Base-by-base conservation (phyloP, 768 basidiomycete species). In the Paxillus rubicundulus region DNA sequence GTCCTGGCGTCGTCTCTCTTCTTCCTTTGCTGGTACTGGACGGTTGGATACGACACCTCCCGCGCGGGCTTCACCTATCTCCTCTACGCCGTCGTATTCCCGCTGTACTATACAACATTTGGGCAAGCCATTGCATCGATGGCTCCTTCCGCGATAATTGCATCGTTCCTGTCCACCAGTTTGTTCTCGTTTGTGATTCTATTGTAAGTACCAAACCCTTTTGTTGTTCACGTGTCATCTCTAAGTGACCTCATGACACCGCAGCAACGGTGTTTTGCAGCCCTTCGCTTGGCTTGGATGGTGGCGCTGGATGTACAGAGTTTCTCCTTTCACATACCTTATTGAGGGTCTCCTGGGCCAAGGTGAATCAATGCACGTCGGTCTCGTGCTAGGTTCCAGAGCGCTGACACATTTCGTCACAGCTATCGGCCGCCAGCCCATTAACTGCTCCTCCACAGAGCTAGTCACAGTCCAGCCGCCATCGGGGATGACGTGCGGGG, bases 401-500 rank as follows among this genome's bases (percentile, higher is more conserved):
- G 27, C 14, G 12, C 20, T 52, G 30, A 60, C 27, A 6, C 7
- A 28, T 24, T 30, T 21, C 34, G 18, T 13, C 59, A 83, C 30
- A 76, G 80, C 68, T 5, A 58, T 81, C n/a, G 80, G 78, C 4
- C 56, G 62, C 33, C 70, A 74, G 50, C 43, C 60, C 0, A 68
- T 84, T 37, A 66, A 60, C 6, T 89, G 89, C 67, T 66, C 81
- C 1, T 48, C 67, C 1, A 61, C 68, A 45, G 88, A 90, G 66
- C 71, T 78, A 27, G 77, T 82, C 43, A 61, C 62, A 8, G 63
- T 90, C 33, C 64, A 77, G 10, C 81, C 87, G 1, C 81, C 82
- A 1, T 53, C 68, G 1, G 84, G 82, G 2, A 59, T 73, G 53
- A 81, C 74, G 4, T 90, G 89, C 60, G 59, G 58, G 3, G 53